Evolutionary conservation across 768 basidiomycete species (phyloP).

Genomic region (Phaffia australis): DNA sequence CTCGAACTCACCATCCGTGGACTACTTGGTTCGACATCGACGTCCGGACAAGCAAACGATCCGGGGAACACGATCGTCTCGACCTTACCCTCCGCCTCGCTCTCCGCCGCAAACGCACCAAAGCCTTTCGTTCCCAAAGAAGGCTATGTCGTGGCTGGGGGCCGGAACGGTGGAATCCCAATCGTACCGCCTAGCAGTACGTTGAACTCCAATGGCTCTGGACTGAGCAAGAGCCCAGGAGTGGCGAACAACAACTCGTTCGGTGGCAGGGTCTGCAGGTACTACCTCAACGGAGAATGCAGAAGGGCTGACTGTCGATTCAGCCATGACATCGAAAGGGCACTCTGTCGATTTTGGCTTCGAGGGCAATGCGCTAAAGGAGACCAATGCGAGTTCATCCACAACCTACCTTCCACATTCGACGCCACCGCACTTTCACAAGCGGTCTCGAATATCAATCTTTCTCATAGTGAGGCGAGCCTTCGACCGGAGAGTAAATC

Average conservation of each 20-base stretch:
- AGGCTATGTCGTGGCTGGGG: conserved; percentile 30
- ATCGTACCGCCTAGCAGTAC: conserved; percentile 29
- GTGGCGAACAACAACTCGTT: conserved; percentile 42
- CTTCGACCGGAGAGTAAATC: conserved; percentile 29
- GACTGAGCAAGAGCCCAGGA: conserved; percentile 33
- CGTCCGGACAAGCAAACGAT: conserved; percentile 33
- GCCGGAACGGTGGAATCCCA: conserved; percentile 27
- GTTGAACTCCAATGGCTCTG: conserved; percentile 33
- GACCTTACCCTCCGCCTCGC: conserved; percentile 9
- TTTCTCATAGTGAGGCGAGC: conserved; percentile 32
- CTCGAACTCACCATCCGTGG: conserved; percentile 78
- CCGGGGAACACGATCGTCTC: conserved; percentile 36
- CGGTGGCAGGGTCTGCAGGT: conserved; percentile 61
- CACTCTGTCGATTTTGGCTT: conserved; percentile 93
- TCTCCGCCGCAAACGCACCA: conserved; percentile 28
- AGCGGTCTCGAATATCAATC: conserved; percentile 36
- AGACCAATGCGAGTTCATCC: conserved; percentile 68
- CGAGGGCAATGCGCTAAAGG: conserved; percentile 95
- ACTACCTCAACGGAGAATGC: conserved; percentile 94
- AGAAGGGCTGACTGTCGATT: conserved; percentile 92
- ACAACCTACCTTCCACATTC: conserved; percentile 43
- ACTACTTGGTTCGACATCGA: conserved; percentile 43
- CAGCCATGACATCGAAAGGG: conserved; percentile 91
- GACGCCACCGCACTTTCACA: conserved; percentile 34
- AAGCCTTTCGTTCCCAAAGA: conserved; percentile 32